A percentile compares a stretch with the other conserved stretches of the same genome.
Evolutionary conservation across 768 basidiomycete species (phyloP).

Genomic region (Lactarius akahatsu): DNA sequence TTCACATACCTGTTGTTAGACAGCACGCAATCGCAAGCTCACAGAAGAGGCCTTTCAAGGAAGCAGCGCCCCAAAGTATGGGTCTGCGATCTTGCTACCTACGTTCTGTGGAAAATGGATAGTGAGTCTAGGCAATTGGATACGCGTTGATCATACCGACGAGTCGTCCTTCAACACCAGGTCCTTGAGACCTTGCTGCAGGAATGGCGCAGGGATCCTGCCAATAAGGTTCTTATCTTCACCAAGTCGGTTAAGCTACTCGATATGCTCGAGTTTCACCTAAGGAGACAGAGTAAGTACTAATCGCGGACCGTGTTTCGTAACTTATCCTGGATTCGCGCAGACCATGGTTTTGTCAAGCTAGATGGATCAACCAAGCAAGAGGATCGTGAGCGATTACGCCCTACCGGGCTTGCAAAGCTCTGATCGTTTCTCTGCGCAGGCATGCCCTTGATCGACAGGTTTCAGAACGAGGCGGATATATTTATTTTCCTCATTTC

Average conservation of each 20-base stretch:
- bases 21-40: slow-evolving; percentile 59
- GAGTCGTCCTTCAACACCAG: slow-evolving; percentile 40
- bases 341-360: slow-evolving; percentile 60
- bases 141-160: background rate
- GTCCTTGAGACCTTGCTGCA: slow-evolving; percentile 64
- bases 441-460: slow-evolving; percentile 88
- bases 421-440: slow-evolving; percentile 13
- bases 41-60: slow-evolving; percentile 64
- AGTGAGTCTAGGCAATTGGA: slow-evolving; percentile 42
- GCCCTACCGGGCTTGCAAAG: background rate
- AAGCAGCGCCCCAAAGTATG: slow-evolving; percentile 55
- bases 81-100: slow-evolving; percentile 58
- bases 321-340: background rate
- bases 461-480: slow-evolving; percentile 71
- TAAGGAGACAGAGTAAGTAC: slow-evolving; percentile 52
- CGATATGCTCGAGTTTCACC: slow-evolving; percentile 79
- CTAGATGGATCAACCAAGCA: slow-evolving; percentile 78
- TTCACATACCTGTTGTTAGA: slow-evolving; percentile 31
- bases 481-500: slow-evolving; percentile 86
- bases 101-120: slow-evolving; percentile 84
- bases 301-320: slow-evolving; percentile 8
- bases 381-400: slow-evolving; percentile 54
- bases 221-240: slow-evolving; percentile 91
- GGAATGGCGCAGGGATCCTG: slow-evolving; percentile 60
- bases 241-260: slow-evolving; percentile 90